Base-by-base conservation (phyloP, 2,329 filamentous ascomycete species). In the Clonostachys sp. region DNA sequence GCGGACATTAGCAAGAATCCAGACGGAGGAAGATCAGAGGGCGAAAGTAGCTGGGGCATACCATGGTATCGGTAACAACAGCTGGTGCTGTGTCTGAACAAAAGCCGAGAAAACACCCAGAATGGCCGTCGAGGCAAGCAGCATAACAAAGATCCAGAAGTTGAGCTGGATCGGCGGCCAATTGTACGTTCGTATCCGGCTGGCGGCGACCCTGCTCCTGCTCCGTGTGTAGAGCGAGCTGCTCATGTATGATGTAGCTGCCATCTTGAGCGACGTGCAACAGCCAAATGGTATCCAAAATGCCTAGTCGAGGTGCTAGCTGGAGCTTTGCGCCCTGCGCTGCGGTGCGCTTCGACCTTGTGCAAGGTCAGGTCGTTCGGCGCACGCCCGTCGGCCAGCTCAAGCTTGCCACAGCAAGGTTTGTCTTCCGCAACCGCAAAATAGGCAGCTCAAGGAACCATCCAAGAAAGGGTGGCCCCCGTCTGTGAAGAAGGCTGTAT, bases 91-190 rank as follows among this genome's bases (percentile, higher is more conserved):
- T 34, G 78, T 74, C 51, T 75, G 68, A 49, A 85, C 71, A 52
- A 87, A 85, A 17, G 69, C 75, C 13, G 75, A 68, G 53, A 84
- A 82, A 17, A 86, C 74, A 45, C 83, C 83, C 39, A 87, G 71
- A 51, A 84, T 77, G 46, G 74, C 75, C 46, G 73, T 69, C 6
- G 79, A 75, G 2, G 80, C 74, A 5, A 81, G 69, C 12, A 86
- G 68, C 77, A 86, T 85, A 54, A 85, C 68, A 44, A 86, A 68
- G 59, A 86, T 80, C 81, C 83, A 86, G 45, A 86, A 65, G 59
- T 85, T 85, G 49, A 87, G 72, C 63, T 84, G 79, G 47, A 81
- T 63, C n/a, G 80, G 79, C 16, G 83, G 83, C 83, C 83, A 87
- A 67, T 82, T 81, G 71, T 86, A 87, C 40, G 75, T 76, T 58